Base-by-base conservation (phyloP, 768 basidiomycete species). In the Lepiota venenata region DNA sequence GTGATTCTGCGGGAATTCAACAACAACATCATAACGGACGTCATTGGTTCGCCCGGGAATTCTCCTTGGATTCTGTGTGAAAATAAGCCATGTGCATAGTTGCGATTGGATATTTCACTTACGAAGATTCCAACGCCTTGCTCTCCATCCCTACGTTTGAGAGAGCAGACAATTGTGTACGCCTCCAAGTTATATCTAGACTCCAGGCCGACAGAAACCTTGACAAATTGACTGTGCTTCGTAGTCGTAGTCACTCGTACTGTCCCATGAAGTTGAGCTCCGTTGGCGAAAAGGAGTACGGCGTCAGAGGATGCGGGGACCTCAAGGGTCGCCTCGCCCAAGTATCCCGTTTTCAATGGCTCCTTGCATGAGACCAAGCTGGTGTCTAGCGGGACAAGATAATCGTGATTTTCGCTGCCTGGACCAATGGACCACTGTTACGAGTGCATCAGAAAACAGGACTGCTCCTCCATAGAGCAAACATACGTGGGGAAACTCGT, bases 51-150 rank as follows among this genome's bases (percentile, higher is more conserved):
- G 8, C 1, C 27, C 10, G 10, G 35, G 36, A 7, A 8, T 18
- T 12, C 50, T 43, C 41, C 41, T n/a, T 2, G 50, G 50, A 15
- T 51, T 51, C 47, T 41, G 20, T 40, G 4, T 8, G 14, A n/a
- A 2, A 7, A 9, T 15, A 27, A 11, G 35, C 18, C 16, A 11
- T 2, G 32, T 2, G n/a, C n/a, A n/a, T 2, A 11, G 32, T 32
- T 32, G 8, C 32, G 6, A 32, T 4, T 7, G 32, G 2, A 32
- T 8, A 32, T 32, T 8, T 32, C 4, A 37, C 53, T 55, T 10
- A 55, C 53, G 27, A 55, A 55, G 6, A 55, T 48, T 3, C 53
- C 53, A 27, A 55, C 53, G 22, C 53, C 53, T 12, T 10, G 32
- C 20, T 55, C 53, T 14, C 53, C 53, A 35, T 55, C 38, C 16